Base-by-base conservation (phyloP, 257 asterid species). In the Agastache rugosa region DNA sequence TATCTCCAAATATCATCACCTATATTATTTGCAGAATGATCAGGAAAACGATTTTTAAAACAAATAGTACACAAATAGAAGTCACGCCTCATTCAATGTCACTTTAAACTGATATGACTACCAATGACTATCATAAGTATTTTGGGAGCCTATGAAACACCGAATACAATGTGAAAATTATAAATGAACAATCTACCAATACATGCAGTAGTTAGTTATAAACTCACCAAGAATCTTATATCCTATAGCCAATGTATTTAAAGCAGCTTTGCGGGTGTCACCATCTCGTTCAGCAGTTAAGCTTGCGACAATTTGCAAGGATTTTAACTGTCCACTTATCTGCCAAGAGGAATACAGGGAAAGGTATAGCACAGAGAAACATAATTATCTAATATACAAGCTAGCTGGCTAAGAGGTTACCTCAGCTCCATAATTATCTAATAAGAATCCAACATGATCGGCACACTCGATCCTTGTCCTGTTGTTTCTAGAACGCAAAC, bases 1-100 rank as follows among this genome's bases (percentile, higher is more conserved):
- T 89, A 95, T 81, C 87, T 90, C 99, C 99, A 95, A 81, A 95
- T 89, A 78, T 95, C 99, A 87, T 95, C 99, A 74, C 99, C 99
- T 92, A 65, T 58, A 70, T 65, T 61, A 67, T 71, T 44, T 47
- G 63, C 8, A 77, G 45, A 63, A 63, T 31, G 37, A 55, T 60
- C 59, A 77, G 55, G 37, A 39, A 25, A 42, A 44, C 5, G 1
- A 54, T 34, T 45, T 22, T 20, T 16, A 22, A 29, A 73, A 58
- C 29, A 55, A 39, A 39, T 72, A 25, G 58, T 55, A 60, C 19
- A 44, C 9, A 20, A 66, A 29, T 5, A 6, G 11, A 64, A 73
- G 41, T 22, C 25, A 42, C 29, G 25, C 55, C 45, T 50, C 22
- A 54, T 44, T 17, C 17, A 22, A 7, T 39, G 12, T 42, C 19